Base-by-base conservation (phyloP, 257 asterid genomes). In the Rauvolfia tetraphylla region DNA sequence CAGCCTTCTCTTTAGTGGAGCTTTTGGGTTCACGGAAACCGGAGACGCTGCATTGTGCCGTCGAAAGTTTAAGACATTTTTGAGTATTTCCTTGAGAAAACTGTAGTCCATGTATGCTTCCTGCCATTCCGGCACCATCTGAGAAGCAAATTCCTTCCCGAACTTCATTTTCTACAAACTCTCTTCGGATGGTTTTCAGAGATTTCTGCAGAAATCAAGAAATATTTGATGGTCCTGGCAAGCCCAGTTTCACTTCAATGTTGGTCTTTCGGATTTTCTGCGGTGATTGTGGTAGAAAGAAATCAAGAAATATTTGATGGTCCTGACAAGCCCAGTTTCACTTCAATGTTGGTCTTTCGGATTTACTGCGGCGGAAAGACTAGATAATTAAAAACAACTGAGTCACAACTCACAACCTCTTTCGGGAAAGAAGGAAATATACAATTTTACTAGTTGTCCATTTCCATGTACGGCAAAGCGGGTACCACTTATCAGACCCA, bases 111-210 rank as follows among this genome's bases (percentile, higher is more conserved):
- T 83, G 89, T 90, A 93, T 1, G 92, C 93, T 54, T 56, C 79
- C 75, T 87, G 91, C 96, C 96, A 91, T 92, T 93, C 98, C 51
- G 74, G 97, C 42, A 93, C 94, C 95, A 90, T 88, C 76, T 93
- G 98, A 76, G 95, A 88, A 72, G 89, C 85, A 65, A 89, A 76
- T 80, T 93, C 98, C 84, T 88, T 93, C 79, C 98, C 97, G 25
- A 93, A 93, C 89, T 93, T 93, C 98, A 93, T 93, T 75, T 81
- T 85, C 54, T 8, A 22, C 72, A 22, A 11, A 0, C 25, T 68
- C 36, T 41, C 22, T 6, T 70, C 38, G 7, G 62, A 48, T 48
- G 75, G 6, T 15, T 48, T 17, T 4, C 38, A 31, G 39, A 63
- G 27, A 63, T 17, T 8, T 33, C 69, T 15, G 18, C n/a, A 63